A percentile compares a stretch with the other conserved stretches of the same genome.
Evolutionary conservation across 2,329 filamentous ascomycete species (phyloP).

Genomic region (Fusarium euwallaceae): DNA sequence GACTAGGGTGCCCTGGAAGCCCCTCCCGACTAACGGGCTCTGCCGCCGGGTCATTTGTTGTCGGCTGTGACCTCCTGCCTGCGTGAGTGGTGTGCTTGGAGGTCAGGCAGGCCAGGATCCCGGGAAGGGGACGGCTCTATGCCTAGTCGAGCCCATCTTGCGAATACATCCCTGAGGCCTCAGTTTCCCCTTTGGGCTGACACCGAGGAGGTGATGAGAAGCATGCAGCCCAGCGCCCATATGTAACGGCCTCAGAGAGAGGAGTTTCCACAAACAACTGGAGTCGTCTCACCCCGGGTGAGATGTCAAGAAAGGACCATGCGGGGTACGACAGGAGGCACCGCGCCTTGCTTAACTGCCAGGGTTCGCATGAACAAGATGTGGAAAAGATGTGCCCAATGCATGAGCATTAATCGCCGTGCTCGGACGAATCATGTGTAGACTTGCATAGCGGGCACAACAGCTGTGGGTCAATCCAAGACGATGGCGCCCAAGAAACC

Average conservation of each 20-base stretch:
- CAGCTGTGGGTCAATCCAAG: conserved; percentile 30
- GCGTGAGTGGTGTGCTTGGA: conserved; percentile 32
- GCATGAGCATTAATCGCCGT: conserved; percentile 26
- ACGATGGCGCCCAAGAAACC: conserved; percentile 29
- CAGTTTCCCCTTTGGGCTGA: conserved; percentile 32
- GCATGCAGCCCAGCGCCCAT: conserved; percentile 32
- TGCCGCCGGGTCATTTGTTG: conserved; percentile 39
- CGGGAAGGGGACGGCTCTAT: conserved; percentile 41
- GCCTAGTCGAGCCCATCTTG: conserved; percentile 53
- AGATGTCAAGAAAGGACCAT: conserved; percentile 42
- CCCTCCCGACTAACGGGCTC: conserved; percentile 44
- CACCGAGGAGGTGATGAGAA: conserved; percentile 28
- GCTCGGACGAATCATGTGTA: conserved; percentile 25
- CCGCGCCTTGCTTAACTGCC: conserved; percentile 24
- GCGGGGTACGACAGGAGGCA: conserved; percentile 37
- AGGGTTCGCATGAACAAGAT: conserved; percentile 43
- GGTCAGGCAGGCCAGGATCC: conserved; percentile 34
- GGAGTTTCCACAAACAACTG: conserved; percentile 31
- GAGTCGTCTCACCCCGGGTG: conserved; percentile 42
- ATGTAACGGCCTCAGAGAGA: conserved; percentile 40
- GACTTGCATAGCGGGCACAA: conserved; percentile 36
- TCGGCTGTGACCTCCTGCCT: conserved; percentile 32
- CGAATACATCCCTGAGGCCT: conserved; percentile 44
- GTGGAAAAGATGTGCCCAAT: conserved; percentile 32
- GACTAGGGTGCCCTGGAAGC: conserved; percentile 42